These are phyloP conservation scores for Xanthoconium stramineum DNA, from an alignment of 768 basidiomycete species.

Conservation along the genomic window DNA sequence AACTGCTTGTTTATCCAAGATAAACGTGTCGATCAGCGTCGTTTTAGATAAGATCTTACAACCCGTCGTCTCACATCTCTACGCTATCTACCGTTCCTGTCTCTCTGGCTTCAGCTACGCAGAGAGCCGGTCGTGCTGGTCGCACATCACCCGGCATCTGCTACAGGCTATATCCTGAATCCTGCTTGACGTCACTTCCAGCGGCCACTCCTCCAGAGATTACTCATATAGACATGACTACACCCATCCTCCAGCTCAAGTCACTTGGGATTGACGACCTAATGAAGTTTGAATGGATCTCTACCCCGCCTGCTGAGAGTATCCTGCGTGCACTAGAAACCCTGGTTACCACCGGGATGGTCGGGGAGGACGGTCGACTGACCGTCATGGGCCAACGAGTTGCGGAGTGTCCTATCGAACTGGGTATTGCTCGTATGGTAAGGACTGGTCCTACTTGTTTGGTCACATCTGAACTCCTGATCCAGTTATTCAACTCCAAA, in stretches of 20 bases:
- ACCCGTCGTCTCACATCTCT: slow-evolving; percentile 81
- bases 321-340: slow-evolving; percentile 84
- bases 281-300: slow-evolving; percentile 95
- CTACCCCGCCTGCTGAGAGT: slow-evolving; percentile 81
- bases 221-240: slow-evolving; percentile 84
- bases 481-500: slow-evolving; percentile 80
- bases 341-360: slow-evolving; percentile 75
- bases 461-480: neutral
- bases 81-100: slow-evolving; percentile 80
- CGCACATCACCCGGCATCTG: slow-evolving; percentile 90
- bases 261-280: slow-evolving; percentile 93
- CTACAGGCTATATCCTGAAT: slow-evolving; percentile 82
- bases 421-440: slow-evolving; percentile 93
- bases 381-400: slow-evolving; percentile 79
- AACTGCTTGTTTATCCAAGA: neutral
- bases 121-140: slow-evolving; percentile 93
- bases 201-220: slow-evolving; percentile 84
- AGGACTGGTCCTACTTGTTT: slow-evolving; percentile 17
- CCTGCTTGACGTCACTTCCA: slow-evolving; percentile 57
- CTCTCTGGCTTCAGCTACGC: slow-evolving; percentile 86
- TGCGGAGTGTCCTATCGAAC: slow-evolving; percentile 92
- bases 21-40: neutral
- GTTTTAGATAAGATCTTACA: slow-evolving; percentile 80
- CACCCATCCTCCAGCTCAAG: slow-evolving; percentile 91
- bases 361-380: slow-evolving; percentile 77